These are phyloP conservation scores for Stentor roeselii DNA, from an alignment of 73 alveolate genomes.

Conservation along the genomic window DNA sequence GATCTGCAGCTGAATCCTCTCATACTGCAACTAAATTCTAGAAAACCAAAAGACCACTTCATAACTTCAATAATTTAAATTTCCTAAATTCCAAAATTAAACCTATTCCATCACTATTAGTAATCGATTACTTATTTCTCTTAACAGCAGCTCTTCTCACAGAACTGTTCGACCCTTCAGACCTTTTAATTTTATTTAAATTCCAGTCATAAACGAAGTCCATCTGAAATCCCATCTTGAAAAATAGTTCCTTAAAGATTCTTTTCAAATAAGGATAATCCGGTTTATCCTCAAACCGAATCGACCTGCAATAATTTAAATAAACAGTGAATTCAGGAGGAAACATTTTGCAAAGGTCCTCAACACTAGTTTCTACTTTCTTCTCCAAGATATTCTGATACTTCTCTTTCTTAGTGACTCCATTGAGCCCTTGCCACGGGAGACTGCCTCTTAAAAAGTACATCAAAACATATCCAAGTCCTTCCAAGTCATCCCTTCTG, in stretches of 20 bases:
- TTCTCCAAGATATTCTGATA: constrained; percentile 69
- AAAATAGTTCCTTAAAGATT: constrained; percentile 39
- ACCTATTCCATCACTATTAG: too few species aligned
- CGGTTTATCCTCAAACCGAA: constrained; percentile 80
- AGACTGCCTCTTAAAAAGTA: constrained; percentile 75
- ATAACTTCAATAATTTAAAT: too few species aligned
- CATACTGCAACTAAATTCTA: too few species aligned
- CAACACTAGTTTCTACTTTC: constrained; percentile 69
- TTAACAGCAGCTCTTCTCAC: too few species aligned
- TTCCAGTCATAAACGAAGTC: constrained; percentile 54
- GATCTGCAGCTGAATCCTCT: too few species aligned
- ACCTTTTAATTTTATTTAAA: background rate
- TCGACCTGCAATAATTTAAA: constrained; percentile 50
- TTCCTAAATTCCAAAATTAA: too few species aligned
- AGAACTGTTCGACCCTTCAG: too few species aligned
- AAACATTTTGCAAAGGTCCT: constrained; percentile 62
- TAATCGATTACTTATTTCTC: too few species aligned
- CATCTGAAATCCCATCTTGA: constrained; percentile 33
- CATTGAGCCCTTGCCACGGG: constrained; percentile 83
- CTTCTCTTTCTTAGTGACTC: constrained; percentile 65
- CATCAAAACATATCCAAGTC: constrained; percentile 76
- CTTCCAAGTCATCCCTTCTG: constrained; percentile 84
- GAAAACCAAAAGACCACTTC: too few species aligned
- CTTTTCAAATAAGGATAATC: constrained; percentile 50
- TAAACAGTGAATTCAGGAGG: constrained; percentile 70